A percentile compares a stretch with the other conserved stretches of the same genome.
Evolutionary conservation across 768 basidiomycete species (phyloP).

Genomic region (Plicaturopsis crispa): DNA sequence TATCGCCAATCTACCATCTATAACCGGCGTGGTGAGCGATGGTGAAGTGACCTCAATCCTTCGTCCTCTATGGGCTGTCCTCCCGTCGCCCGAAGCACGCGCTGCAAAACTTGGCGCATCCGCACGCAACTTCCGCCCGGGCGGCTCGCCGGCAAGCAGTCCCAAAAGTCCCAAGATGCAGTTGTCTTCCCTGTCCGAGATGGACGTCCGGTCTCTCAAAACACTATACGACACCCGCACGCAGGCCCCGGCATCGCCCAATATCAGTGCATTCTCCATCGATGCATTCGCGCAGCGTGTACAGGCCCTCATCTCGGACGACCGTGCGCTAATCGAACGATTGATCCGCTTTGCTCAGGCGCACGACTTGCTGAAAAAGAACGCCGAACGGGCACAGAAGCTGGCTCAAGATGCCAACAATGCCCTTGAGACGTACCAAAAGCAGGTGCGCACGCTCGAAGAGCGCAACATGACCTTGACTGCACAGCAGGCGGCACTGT

Average conservation of each 20-base stretch:
- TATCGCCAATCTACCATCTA: too few species aligned
- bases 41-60: slow-evolving; percentile 51
- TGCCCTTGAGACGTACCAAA: slow-evolving; percentile 86
- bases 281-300: slow-evolving; percentile 75
- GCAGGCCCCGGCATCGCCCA: slow-evolving; percentile 13
- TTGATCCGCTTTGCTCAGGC: slow-evolving; percentile 82
- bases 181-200: slow-evolving; percentile 59
- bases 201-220: slow-evolving; percentile 85
- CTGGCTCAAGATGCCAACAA: slow-evolving; percentile 74
- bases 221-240: slow-evolving; percentile 52
- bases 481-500: slow-evolving; percentile 52
- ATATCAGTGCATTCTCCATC: slow-evolving; percentile 43
- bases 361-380: slow-evolving; percentile 86
- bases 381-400: slow-evolving; percentile 87
- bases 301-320: slow-evolving; percentile 76
- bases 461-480: slow-evolving; percentile 56
- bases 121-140: slow-evolving; percentile 41
- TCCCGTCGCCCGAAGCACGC: slow-evolving; percentile 82
- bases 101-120: slow-evolving; percentile 47
- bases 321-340: slow-evolving; percentile 76
- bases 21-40: not conserved
- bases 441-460: slow-evolving; percentile 75
- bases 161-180: slow-evolving; percentile 10
- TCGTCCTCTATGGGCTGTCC: slow-evolving; percentile 67
- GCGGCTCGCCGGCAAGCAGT: slow-evolving; percentile 18